Evolutionary conservation across 176 grass and related monocot genomes (phyloP), one percentile per base, ranked within the genome.

Genomic region (Eremochloa ophiuroides): DNA sequence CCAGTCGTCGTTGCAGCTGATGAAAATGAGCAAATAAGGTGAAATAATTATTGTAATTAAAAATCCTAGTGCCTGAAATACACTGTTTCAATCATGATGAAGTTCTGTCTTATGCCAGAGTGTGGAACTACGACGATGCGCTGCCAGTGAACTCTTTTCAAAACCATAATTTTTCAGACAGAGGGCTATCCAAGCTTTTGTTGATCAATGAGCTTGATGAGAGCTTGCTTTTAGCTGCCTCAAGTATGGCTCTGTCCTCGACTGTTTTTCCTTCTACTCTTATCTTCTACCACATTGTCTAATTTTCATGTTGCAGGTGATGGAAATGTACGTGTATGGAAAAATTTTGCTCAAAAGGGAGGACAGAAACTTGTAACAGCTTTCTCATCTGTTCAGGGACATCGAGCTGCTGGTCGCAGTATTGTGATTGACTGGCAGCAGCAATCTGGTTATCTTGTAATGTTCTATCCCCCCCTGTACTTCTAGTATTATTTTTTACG

Each of bases 131-230:
- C 67, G 91, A 93, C 1, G 91, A 99, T 70, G 91, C 82, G 10
- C 35, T 86, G 65, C 74, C 47, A 43, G 81, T 99, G 82, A 99
- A 99, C 25, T 88, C 79, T 89, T 99, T 91, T 58, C 80, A 90
- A 76, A 99, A 95, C 60, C 88, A 99, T 74, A 92, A 90, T 29
- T 91, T 89, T 40, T 88, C 93, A 25, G 96, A 99, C 28, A 95
- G 83, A 87, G 96, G 93, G 66, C 86, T 99, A 76, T 93, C 91
- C 26, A 99, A 93, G 69, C 85, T 99, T 47, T 85, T 92, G 76
- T 89, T 99, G 73, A 77, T 95, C 74, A 99, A 99, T 88, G 96
- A 93, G 75, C 93, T 99, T 84, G 93, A 95, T 86, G 91, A 99
- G 75, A 95, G 88, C 74, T 99, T 99, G 82, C 89, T 99, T 82